These are phyloP conservation scores for Parafenestella ontariensis DNA, from an alignment of 2,329 filamentous ascomycete genomes.

Conservation along the genomic window DNA sequence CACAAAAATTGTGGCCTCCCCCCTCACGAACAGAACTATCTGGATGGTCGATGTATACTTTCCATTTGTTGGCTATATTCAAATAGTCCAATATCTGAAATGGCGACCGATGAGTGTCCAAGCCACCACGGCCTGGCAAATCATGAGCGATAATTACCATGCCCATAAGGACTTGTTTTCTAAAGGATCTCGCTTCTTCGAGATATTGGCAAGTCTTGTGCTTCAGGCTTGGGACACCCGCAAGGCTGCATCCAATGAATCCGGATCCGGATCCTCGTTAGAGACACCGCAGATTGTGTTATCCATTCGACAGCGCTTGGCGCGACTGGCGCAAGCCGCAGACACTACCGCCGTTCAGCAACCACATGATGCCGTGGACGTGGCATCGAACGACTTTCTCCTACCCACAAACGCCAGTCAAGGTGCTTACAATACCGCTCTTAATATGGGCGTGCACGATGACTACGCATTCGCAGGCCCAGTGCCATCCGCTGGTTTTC, in stretches of 20 bases:
- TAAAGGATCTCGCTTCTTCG: constrained; percentile 25
- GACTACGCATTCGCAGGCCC: not conserved
- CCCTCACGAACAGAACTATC: constrained; percentile 49
- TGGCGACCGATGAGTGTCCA: constrained; percentile 45
- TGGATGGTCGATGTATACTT: constrained; percentile 57
- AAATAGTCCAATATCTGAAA: constrained; percentile 54
- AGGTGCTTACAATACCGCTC: not conserved
- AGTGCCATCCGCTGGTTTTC: not conserved
- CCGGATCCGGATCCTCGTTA: not conserved
- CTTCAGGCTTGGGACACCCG: not conserved
- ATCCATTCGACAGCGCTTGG: not conserved
- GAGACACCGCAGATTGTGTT: not conserved
- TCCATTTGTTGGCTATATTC: constrained; percentile 59
- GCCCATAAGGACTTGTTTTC: constrained; percentile 16
- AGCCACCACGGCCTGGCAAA: constrained; percentile 52
- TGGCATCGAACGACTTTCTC: not conserved
- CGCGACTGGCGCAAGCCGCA: not conserved
- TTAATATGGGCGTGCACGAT: not conserved
- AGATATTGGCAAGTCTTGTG: constrained; percentile 62
- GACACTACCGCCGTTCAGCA: not conserved
- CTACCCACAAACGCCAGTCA: not conserved
- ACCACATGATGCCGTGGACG: not conserved
- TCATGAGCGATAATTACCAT: constrained; percentile 57
- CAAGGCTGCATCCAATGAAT: not conserved
- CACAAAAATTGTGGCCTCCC: constrained; percentile 53